phyloP scores from a whole-genome alignment of 129 eudicot genomes.

The Centaurea solstitialis region DNA sequence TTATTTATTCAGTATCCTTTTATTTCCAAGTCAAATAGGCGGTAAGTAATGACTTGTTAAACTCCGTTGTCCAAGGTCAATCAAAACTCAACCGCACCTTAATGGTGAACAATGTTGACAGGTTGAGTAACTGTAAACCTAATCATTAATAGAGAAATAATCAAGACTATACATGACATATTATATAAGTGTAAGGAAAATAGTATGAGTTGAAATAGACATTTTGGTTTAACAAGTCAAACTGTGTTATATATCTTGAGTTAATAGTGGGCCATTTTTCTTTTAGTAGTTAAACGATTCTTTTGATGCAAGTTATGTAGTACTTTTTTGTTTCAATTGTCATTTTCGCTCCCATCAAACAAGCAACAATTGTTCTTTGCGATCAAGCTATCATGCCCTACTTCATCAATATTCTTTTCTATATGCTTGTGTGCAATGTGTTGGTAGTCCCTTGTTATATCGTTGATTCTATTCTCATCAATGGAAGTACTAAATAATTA shows the following conservation, averaged over 20 bases:
- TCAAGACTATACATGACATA: neutral
- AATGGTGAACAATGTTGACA: neutral
- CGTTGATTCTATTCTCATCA: neutral
- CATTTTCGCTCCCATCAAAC: neutral
- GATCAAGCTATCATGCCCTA: neutral
- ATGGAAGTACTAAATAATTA: neutral
- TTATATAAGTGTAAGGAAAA: neutral
- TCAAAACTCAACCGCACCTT: neutral
- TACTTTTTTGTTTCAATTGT: neutral
- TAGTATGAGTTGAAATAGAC: neutral
- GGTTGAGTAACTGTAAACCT: neutral
- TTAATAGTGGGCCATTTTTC: neutral
- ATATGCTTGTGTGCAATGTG: neutral
- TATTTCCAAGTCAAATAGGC: neutral
- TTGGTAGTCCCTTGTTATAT: neutral
- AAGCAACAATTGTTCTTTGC: neutral
- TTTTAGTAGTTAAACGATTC: neutral
- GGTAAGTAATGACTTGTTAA: neutral
- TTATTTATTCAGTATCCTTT: neutral
- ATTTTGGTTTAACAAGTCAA: too few species aligned
- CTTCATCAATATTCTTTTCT: neutral
- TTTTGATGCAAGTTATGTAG: neutral
- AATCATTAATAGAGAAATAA: neutral
- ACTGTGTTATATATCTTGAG: neutral
- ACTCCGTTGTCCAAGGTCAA: neutral